phyloP scores from a whole-genome alignment of 2,329 filamentous ascomycete species.

The Fusarium proliferatum region DNA sequence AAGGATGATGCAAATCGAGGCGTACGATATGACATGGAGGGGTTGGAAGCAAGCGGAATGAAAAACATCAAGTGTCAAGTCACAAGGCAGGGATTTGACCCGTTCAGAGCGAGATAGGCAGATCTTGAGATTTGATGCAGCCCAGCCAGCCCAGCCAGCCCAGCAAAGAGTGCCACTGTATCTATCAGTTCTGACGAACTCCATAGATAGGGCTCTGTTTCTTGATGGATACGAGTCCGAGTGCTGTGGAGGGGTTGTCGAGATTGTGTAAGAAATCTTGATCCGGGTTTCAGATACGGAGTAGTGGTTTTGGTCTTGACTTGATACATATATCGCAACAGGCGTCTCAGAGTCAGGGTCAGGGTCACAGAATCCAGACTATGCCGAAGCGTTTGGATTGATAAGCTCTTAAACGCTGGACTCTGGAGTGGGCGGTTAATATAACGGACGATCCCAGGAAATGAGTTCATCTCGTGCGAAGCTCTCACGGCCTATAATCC shows the following conservation, averaged over 20 bases:
- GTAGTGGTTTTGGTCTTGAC: background rate
- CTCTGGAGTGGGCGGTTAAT: slow-evolving; percentile 32
- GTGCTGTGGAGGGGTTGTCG: background rate
- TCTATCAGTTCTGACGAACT: background rate
- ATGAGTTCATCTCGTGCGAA: slow-evolving; percentile 35
- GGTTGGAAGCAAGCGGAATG: slow-evolving; percentile 31
- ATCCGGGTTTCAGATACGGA: slow-evolving; percentile 14
- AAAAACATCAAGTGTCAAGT: slow-evolving; percentile 39
- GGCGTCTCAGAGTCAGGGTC: slow-evolving; percentile 25
- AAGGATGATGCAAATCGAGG: slow-evolving; percentile 17
- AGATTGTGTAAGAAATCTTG: background rate
- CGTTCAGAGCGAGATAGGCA: slow-evolving; percentile 35
- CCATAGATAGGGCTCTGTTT: background rate
- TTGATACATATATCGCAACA: slow-evolving; percentile 12
- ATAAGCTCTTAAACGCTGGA: slow-evolving; percentile 17
- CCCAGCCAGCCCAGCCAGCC: slow-evolving; percentile 4
- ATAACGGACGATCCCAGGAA: slow-evolving; percentile 22
- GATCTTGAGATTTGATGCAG: slow-evolving; percentile 37
- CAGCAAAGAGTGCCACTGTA: slow-evolving; percentile 1
- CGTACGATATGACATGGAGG: slow-evolving; percentile 17
- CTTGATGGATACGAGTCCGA: background rate
- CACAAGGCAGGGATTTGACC: slow-evolving; percentile 25
- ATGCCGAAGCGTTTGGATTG: background rate
- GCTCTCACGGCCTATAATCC: background rate
- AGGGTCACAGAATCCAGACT: background rate